These are phyloP conservation scores for Botryotinia convoluta DNA, from an alignment of 2,329 filamentous ascomycete species.

Conservation along the genomic window DNA sequence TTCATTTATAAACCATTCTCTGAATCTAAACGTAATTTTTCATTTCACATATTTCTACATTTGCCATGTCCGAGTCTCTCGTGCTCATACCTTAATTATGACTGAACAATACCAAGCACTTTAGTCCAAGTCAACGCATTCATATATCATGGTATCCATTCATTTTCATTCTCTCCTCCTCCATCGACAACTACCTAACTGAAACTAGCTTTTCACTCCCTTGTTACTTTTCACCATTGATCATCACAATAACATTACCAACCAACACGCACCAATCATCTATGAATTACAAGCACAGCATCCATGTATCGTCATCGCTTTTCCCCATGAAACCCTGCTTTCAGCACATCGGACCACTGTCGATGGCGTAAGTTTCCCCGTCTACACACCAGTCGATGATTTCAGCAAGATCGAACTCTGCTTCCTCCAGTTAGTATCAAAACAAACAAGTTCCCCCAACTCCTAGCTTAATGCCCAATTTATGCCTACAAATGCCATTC, in stretches of 20 bases:
- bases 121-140: background rate
- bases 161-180: background rate
- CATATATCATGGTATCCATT: background rate
- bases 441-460: slow-evolving; percentile 9
- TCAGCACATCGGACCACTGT: background rate
- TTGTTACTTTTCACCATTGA: background rate
- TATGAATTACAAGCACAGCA: slow-evolving; percentile 13
- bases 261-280: background rate
- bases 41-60: background rate
- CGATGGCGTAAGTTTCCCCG: background rate
- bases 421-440: background rate
- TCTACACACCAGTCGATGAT: background rate
- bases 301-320: background rate
- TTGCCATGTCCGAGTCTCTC: background rate
- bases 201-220: background rate
- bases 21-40: background rate
- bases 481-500: background rate
- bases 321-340: background rate
- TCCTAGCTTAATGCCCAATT: slow-evolving; percentile 15
- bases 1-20: background rate
- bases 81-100: background rate
- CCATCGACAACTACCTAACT: background rate
- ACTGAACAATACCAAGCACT: background rate
- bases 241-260: slow-evolving; percentile 1
- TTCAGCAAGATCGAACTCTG: background rate